These are phyloP conservation scores for Petunia secreta DNA, from an alignment of 257 asterid species.

Conservation along the genomic window DNA sequence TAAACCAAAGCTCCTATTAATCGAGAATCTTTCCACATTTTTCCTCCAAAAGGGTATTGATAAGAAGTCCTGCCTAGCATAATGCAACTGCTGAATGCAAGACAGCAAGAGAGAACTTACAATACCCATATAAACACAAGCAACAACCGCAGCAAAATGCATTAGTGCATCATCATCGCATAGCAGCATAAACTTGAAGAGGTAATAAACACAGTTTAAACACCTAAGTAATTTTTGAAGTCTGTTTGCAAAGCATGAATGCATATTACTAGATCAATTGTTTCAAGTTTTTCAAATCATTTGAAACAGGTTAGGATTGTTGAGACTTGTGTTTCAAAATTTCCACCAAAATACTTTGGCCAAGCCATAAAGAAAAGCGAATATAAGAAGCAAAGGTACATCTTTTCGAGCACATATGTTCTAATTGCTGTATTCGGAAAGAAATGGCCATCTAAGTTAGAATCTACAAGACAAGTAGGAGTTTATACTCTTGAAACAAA, in stretches of 20 bases:
- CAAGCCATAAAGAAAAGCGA: neutral
- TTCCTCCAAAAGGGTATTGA: neutral
- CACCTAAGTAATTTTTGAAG: neutral
- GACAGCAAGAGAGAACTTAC: neutral
- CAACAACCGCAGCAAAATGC: neutral
- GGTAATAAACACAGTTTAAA: neutral
- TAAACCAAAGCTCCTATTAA: neutral
- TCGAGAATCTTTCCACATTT: neutral
- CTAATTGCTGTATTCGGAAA: neutral
- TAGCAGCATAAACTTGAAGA: constrained; percentile 5
- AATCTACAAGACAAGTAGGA: neutral
- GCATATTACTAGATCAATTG: too few species aligned
- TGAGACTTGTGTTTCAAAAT: too few species aligned
- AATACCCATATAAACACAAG: neutral
- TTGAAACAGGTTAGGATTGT: too few species aligned
- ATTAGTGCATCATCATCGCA: neutral
- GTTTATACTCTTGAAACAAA: neutral
- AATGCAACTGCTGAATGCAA: neutral
- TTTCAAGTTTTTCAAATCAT: too few species aligned
- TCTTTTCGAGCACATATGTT: neutral
- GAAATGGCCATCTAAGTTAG: constrained; percentile 18
- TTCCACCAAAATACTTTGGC: too few species aligned
- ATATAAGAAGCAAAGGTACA: neutral
- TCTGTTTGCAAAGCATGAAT: too few species aligned
- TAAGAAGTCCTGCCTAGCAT: neutral